A percentile compares a stretch with the other conserved stretches of the same genome.
phyloP scores from a whole-genome alignment of 2,329 filamentous ascomycete species.

The Aspergillus awamori region DNA sequence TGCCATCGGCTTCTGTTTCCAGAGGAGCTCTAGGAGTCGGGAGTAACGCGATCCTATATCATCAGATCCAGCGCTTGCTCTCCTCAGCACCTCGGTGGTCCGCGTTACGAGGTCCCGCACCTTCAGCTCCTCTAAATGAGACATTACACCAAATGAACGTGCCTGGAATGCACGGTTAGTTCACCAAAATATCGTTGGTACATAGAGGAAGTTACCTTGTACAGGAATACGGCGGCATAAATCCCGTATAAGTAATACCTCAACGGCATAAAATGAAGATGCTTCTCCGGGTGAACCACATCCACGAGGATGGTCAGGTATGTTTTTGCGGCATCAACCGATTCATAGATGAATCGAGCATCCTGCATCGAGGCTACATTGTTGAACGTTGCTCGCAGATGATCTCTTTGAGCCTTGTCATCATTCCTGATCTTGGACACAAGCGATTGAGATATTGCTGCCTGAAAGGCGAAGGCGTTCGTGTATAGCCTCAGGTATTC shows the following conservation, averaged over 20 bases:
- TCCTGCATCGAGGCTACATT: slow-evolving; percentile 64
- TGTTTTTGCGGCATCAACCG: slow-evolving; percentile 65
- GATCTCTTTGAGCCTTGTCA: slow-evolving; percentile 41
- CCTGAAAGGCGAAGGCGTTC: slow-evolving; percentile 75
- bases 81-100: slow-evolving; percentile 62
- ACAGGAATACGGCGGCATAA: slow-evolving; percentile 66
- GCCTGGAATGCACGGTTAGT: slow-evolving; percentile 41
- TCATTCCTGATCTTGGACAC: slow-evolving; percentile 44
- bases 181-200: background rate
- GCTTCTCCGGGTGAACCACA: slow-evolving; percentile 60
- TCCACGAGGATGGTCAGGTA: slow-evolving; percentile 63
- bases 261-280: slow-evolving; percentile 66
- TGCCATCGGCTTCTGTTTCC: slow-evolving; percentile 51
- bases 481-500: slow-evolving; percentile 74
- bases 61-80: slow-evolving; percentile 60
- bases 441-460: slow-evolving; percentile 60
- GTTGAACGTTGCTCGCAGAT: slow-evolving; percentile 50
- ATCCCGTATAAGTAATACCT: slow-evolving; percentile 65
- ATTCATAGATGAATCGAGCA: slow-evolving; percentile 68
- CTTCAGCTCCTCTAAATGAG: slow-evolving; percentile 56
- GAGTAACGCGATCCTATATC: slow-evolving; percentile 65
- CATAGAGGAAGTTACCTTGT: slow-evolving; percentile 53
- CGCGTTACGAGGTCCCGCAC: slow-evolving; percentile 61
- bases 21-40: slow-evolving; percentile 62
- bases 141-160: slow-evolving; percentile 62